A percentile compares a stretch with the other conserved stretches of the same genome.
Conservation (phyloP, 179 eudicot genomes). For the Heliamphora pulchella region DNA sequence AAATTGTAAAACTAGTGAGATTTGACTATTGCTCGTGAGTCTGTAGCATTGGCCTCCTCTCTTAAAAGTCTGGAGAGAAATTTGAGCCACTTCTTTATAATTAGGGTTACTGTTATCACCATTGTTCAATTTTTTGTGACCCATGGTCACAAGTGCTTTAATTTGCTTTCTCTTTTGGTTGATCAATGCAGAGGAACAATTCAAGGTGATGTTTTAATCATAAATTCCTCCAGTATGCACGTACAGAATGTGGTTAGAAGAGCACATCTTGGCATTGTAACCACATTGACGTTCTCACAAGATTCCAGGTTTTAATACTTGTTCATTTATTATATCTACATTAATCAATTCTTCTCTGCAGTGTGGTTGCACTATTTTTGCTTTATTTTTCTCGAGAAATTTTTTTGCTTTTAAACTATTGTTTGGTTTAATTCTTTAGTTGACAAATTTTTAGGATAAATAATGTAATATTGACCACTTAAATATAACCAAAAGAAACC, state of each 20-base stretch:
- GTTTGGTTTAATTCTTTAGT: too few relatives aligned
- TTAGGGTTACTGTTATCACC: neutral
- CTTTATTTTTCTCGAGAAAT: too few relatives aligned
- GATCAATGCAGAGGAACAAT: slow-evolving; percentile 69
- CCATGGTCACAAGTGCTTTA: neutral
- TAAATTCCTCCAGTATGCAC: slow-evolving; percentile 51
- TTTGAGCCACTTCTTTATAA: slow-evolving; percentile 2
- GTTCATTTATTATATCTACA: neutral
- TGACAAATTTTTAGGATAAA: too few relatives aligned
- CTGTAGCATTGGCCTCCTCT: neutral
- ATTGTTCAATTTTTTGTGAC: neutral
- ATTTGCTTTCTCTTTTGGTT: slow-evolving; percentile 6
- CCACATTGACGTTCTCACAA: slow-evolving; percentile 72
- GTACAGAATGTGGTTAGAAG: slow-evolving; percentile 48
- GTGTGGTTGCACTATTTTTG: neutral
- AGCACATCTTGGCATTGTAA: slow-evolving; percentile 87
- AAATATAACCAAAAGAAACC: too few relatives aligned
- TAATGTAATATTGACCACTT: too few relatives aligned
- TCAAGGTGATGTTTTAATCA: slow-evolving; percentile 58
- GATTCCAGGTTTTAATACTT: slow-evolving; percentile 63
- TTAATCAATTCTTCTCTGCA: too few relatives aligned
- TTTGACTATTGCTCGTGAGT: neutral
- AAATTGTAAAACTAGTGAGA: too few relatives aligned
- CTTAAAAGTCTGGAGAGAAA: neutral
- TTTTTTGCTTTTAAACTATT: too few relatives aligned